These are phyloP conservation scores for Thielaviopsis punctulata DNA, from an alignment of 2,329 filamentous ascomycete genomes.

Conservation along the genomic window DNA sequence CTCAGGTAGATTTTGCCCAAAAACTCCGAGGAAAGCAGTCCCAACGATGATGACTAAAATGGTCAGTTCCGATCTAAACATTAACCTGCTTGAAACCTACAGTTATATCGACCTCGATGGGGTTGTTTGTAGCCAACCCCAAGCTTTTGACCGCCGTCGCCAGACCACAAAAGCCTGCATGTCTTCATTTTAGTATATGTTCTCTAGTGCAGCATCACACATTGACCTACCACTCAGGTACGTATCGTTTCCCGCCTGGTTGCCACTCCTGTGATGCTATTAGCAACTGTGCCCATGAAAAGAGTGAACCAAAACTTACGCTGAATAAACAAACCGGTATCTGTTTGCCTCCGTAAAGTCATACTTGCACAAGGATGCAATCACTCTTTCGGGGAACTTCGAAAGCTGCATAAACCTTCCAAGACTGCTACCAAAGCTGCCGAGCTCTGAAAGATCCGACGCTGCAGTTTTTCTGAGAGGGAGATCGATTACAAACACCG, in stretches of 20 bases:
- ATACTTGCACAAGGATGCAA: constrained; percentile 55
- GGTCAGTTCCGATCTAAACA: constrained; percentile 2
- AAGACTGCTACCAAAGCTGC: constrained; percentile 51
- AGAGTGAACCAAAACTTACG: constrained; percentile 34
- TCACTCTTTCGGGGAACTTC: constrained; percentile 49
- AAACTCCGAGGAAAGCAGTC: constrained; percentile 53
- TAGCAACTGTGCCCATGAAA: constrained; percentile 13
- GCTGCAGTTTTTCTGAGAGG: constrained; percentile 30
- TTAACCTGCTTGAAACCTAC: constrained; percentile 25
- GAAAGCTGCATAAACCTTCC: too few relatives aligned
- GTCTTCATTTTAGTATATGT: constrained; percentile 14
- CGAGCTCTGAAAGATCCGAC: constrained; percentile 16
- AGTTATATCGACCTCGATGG: constrained; percentile 56
- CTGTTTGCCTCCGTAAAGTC: constrained; percentile 60
- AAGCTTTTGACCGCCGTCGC: constrained; percentile 47
- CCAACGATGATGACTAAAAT: constrained; percentile 58
- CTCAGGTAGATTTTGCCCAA: constrained; percentile 39
- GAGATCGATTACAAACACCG: constrained; percentile 82
- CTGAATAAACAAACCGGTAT: constrained; percentile 70
- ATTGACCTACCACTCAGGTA: constrained; percentile 23
- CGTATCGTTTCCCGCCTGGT: constrained; percentile 31
- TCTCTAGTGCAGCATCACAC: constrained; percentile 1
- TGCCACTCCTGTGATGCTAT: constrained; percentile 31
- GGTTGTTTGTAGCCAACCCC: constrained; percentile 35
- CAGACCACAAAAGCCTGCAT: constrained; percentile 55